Conservation (phyloP, 768 basidiomycete species). For the Boletus subparvulus region DNA sequence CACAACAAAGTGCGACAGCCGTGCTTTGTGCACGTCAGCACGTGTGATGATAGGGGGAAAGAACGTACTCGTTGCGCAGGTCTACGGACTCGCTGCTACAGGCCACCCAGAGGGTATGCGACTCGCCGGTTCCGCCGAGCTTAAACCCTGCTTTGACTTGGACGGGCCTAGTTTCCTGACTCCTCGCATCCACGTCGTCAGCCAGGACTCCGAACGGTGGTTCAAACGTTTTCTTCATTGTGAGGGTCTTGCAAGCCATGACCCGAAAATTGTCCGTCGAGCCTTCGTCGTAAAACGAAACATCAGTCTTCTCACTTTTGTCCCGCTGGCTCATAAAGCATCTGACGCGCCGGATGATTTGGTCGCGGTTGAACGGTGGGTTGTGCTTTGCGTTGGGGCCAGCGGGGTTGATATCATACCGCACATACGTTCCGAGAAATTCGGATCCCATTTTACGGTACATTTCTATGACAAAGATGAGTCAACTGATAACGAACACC, state of each 20-base stretch:
- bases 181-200: not conserved
- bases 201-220: constrained; percentile 6
- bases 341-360: constrained; percentile 5
- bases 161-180: not conserved
- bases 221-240: constrained; percentile 8
- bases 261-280: not conserved
- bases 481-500: not conserved
- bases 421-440: constrained; percentile 11
- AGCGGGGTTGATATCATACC: not conserved
- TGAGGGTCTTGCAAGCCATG: constrained; percentile 2
- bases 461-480: constrained; percentile 3
- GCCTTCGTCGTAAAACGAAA: not conserved
- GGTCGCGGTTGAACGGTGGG: not conserved
- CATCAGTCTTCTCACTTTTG: not conserved
- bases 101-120: constrained; percentile 12
- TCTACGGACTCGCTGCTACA: not conserved
- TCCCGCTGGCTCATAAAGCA: constrained; percentile 16
- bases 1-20: constrained; percentile 12
- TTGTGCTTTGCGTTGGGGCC: not conserved
- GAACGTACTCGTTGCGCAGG: constrained; percentile 9
- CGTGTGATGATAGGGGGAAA: not conserved
- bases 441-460: constrained; percentile 12
- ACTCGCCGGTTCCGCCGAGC: not conserved
- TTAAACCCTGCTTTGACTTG: constrained; percentile 7
- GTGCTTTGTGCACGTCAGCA: constrained; percentile 1